These are phyloP conservation scores for Tylopilus felleus DNA, from an alignment of 768 basidiomycete species.

Conservation along the genomic window DNA sequence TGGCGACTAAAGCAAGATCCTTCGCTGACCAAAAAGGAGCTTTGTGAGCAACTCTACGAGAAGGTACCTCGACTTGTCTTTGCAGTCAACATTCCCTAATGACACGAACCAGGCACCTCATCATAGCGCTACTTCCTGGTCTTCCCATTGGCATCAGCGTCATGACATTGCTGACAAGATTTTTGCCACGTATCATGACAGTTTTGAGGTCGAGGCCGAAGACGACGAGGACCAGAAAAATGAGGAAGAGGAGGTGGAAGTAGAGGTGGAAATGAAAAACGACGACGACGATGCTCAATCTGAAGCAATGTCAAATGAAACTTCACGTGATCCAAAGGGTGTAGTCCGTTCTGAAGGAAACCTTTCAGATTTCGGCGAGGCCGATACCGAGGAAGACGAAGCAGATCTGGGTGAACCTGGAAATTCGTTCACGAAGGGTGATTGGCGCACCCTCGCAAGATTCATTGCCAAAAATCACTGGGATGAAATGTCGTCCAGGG, in stretches of 20 bases:
- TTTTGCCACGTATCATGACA: slow-evolving; percentile 34
- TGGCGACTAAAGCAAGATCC: slow-evolving; percentile 60
- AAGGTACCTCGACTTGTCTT: slow-evolving; percentile 37
- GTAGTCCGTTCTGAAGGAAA: slow-evolving; percentile 21
- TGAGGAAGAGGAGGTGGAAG: slow-evolving; percentile 30
- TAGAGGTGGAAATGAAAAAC: slow-evolving; percentile 23
- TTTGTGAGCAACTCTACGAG: slow-evolving; percentile 52
- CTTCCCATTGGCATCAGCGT: slow-evolving; percentile 61
- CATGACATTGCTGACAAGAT: slow-evolving; percentile 69
- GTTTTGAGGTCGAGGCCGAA: slow-evolving; percentile 31
- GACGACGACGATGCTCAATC: slow-evolving; percentile 21
- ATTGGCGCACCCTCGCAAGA: slow-evolving; percentile 56
- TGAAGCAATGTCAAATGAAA: slow-evolving; percentile 20
- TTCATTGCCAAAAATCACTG: slow-evolving; percentile 54
- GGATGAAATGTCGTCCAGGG: slow-evolving; percentile 36
- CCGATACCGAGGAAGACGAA: slow-evolving; percentile 29
- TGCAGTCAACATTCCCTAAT: slow-evolving; percentile 1
- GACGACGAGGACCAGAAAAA: slow-evolving; percentile 38
- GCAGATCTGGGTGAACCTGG: slow-evolving; percentile 52
- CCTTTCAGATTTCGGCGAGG: slow-evolving; percentile 19
- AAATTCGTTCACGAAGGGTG: slow-evolving; percentile 54
- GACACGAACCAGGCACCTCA: slow-evolving; percentile 53
- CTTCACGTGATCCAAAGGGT: slow-evolving; percentile 15
- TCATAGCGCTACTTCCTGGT: slow-evolving; percentile 61
- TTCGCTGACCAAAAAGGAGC: slow-evolving; percentile 46